A percentile compares a stretch with the other conserved stretches of the same genome.
Conservation (phyloP, 2,329 filamentous ascomycete species). For the Tolypocladium guangdongense region DNA sequence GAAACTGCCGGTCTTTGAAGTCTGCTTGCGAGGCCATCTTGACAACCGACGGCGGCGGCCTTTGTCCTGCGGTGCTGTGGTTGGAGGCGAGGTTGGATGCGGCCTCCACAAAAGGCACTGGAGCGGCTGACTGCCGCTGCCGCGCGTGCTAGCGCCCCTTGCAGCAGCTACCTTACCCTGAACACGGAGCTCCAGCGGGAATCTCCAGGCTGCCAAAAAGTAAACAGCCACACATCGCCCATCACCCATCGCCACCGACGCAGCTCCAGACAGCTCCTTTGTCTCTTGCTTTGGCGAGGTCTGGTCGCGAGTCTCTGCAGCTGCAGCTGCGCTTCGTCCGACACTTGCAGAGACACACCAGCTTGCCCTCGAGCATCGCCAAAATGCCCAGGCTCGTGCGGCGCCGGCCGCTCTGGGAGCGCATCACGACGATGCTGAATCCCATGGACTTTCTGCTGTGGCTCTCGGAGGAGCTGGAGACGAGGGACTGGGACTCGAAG, state of each 20-base stretch:
- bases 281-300: neutral
- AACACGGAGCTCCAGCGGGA: neutral
- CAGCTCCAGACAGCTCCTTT: neutral
- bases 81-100: neutral
- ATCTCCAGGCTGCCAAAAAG: neutral
- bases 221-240: neutral
- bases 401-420: constrained; percentile 66
- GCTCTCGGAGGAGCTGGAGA: constrained; percentile 87
- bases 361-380: neutral
- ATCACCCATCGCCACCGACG: neutral
- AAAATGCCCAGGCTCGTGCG: constrained; percentile 71
- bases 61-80: neutral
- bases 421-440: constrained; percentile 70
- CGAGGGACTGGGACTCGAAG: constrained; percentile 80
- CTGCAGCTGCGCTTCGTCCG: neutral
- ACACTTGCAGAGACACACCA: neutral
- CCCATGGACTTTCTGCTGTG: constrained; percentile 84
- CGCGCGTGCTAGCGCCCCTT: neutral
- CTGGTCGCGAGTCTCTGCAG: neutral
- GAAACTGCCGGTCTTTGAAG: constrained; percentile 82
- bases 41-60: constrained; percentile 2
- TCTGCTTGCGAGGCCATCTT: constrained; percentile 43
- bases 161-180: neutral
- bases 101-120: neutral
- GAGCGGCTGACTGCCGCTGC: neutral